A percentile compares a stretch with the other conserved stretches of the same genome.
Evolutionary conservation across 2,329 filamentous ascomycete genomes (phyloP).

Genomic region (Parastagonospora nodorum): DNA sequence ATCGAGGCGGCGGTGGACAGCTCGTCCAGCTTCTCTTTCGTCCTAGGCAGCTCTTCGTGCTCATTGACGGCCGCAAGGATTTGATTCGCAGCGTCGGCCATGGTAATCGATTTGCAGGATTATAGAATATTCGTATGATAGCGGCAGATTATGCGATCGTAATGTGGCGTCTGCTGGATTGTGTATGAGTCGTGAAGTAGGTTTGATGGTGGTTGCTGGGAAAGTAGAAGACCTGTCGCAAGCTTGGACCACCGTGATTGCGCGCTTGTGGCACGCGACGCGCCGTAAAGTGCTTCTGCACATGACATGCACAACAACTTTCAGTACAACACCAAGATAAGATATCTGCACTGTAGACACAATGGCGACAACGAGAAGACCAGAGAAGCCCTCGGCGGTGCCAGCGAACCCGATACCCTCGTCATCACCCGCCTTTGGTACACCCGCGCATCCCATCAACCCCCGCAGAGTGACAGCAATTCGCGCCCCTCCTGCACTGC

Average conservation of each 20-base stretch:
- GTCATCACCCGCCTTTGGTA: constrained; percentile 88
- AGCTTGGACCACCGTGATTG: constrained; percentile 9
- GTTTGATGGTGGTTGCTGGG: constrained; percentile 1
- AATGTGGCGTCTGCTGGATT: neutral
- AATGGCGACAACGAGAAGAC: constrained; percentile 38
- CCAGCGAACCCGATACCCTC: constrained; percentile 71
- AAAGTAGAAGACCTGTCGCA: neutral
- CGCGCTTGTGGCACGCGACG: constrained; percentile 22
- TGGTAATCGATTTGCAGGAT: constrained; percentile 8
- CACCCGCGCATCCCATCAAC: constrained; percentile 78
- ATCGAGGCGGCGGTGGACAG: constrained; percentile 80
- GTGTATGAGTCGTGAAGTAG: constrained; percentile 2
- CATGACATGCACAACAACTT: neutral
- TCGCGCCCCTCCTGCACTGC: constrained; percentile 53
- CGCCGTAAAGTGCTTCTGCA: constrained; percentile 22
- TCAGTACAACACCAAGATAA: constrained; percentile 3
- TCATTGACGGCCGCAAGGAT: constrained; percentile 25
- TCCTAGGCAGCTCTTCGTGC: constrained; percentile 39
- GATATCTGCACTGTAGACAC: constrained; percentile 6
- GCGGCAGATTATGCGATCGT: constrained; percentile 11
- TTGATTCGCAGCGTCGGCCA: constrained; percentile 31
- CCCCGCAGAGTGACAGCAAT: constrained; percentile 53
- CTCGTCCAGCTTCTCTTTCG: constrained; percentile 72
- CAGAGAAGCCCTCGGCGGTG: constrained; percentile 37
- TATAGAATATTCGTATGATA: neutral